Percentiles rank a stretch among this genome's conserved stretches.
Evolutionary conservation across 2,329 filamentous ascomycete genomes (phyloP).

Genomic region (Diplodia sapinea): DNA sequence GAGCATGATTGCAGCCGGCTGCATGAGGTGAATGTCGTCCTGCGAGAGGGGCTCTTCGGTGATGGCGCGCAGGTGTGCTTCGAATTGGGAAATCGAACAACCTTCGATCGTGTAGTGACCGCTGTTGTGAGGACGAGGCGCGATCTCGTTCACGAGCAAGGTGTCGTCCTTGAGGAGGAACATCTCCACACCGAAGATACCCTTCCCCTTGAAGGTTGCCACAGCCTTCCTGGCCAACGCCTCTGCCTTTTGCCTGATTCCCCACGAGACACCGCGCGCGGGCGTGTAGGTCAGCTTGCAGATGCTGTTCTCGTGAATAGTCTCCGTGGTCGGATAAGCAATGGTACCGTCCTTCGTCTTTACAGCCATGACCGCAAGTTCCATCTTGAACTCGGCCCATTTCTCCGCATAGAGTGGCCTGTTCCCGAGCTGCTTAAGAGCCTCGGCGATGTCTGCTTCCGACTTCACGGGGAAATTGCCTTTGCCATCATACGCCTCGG

Average conservation of each 20-base stretch:
- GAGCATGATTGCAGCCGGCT: slow-evolving; percentile 73
- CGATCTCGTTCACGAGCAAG: slow-evolving; percentile 85
- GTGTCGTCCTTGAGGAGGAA: slow-evolving; percentile 74
- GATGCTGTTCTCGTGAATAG: slow-evolving; percentile 91
- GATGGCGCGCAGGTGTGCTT: slow-evolving; percentile 85
- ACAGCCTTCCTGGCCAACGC: slow-evolving; percentile 80
- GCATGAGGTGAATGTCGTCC: slow-evolving; percentile 60
- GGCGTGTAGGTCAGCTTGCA: slow-evolving; percentile 92
- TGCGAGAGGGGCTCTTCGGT: slow-evolving; percentile 66
- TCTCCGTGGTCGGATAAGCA: slow-evolving; percentile 90
- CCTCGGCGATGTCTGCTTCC: slow-evolving; percentile 66
- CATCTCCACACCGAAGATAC: slow-evolving; percentile 96
- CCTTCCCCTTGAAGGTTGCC: slow-evolving; percentile 80
- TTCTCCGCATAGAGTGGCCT: slow-evolving; percentile 85
- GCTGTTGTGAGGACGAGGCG: slow-evolving; percentile 84
- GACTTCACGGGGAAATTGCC: slow-evolving; percentile 71
- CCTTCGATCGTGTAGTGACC: slow-evolving; percentile 96
- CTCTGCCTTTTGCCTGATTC: slow-evolving; percentile 70
- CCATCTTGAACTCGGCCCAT: slow-evolving; percentile 83
- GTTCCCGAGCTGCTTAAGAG: slow-evolving; percentile 68
- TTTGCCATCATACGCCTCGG: slow-evolving; percentile 90
- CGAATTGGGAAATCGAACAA: slow-evolving; percentile 87
- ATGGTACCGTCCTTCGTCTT: slow-evolving; percentile 78
- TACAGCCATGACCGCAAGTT: slow-evolving; percentile 93
- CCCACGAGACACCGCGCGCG: slow-evolving; percentile 70